Conservation (phyloP, 768 basidiomycete species). For the Pleurotus giganteus region DNA sequence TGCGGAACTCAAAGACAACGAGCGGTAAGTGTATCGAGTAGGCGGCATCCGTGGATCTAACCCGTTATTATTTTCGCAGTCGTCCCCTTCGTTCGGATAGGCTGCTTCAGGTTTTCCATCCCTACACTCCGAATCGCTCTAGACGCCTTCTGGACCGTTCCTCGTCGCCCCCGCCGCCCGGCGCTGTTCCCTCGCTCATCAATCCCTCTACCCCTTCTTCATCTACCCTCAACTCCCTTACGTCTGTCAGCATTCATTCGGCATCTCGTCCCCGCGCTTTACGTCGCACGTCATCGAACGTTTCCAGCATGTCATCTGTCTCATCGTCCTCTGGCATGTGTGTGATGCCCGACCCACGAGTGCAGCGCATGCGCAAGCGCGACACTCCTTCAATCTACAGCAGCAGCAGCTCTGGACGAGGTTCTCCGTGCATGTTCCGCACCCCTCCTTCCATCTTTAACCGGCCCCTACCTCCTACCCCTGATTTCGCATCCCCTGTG, state of each 20-base stretch:
- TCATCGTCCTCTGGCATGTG: constrained; percentile 40
- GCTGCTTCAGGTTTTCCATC: constrained; percentile 51
- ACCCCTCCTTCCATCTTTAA: constrained; percentile 4
- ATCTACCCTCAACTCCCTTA: constrained; percentile 54
- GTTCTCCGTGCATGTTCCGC: constrained; percentile 3
- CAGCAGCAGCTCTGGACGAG: constrained; percentile 16
- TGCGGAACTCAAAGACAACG: constrained; percentile 46
- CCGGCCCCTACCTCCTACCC: constrained; percentile 5
- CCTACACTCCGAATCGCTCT: constrained; percentile 50
- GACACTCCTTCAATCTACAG: constrained; percentile 26
- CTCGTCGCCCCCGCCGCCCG: constrained; percentile 38
- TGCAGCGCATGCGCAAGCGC: constrained; percentile 50
- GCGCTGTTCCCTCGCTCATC: constrained; percentile 40
- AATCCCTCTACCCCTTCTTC: constrained; percentile 64
- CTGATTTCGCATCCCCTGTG: neutral
- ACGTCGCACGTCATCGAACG: constrained; percentile 44
- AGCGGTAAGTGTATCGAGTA: constrained; percentile 46
- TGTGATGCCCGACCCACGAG: constrained; percentile 42
- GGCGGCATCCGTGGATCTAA: constrained; percentile 14
- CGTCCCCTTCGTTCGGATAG: constrained; percentile 67
- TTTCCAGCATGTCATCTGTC: constrained; percentile 39
- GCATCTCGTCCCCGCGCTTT: constrained; percentile 35
- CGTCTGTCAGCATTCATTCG: constrained; percentile 37
- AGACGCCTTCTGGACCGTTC: constrained; percentile 24
- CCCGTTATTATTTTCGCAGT: constrained; percentile 30